These are phyloP conservation scores for Angomonas ambiguus DNA, from an alignment of 208 protist genomes.

Conservation along the genomic window DNA sequence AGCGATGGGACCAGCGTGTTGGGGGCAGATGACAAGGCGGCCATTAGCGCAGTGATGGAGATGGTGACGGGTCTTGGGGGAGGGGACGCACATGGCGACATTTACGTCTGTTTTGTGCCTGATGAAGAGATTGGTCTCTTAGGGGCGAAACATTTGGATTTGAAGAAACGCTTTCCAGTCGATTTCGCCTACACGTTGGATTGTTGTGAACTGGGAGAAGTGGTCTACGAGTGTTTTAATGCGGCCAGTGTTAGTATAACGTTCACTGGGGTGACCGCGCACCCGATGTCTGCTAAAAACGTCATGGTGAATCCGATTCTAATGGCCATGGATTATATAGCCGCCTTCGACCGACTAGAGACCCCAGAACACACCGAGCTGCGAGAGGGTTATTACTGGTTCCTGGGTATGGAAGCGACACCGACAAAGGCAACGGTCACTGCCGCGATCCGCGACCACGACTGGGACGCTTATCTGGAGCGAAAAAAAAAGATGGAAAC, in stretches of 20 bases:
- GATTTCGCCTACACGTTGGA: constrained; percentile 86
- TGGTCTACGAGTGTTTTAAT: constrained; percentile 86
- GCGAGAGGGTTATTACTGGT: constrained; percentile 82
- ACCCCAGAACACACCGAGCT: constrained; percentile 77
- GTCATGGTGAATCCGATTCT: constrained; percentile 83
- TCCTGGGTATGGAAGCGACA: constrained; percentile 55
- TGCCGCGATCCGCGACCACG: constrained; percentile 72
- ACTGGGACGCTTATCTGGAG: constrained; percentile 39
- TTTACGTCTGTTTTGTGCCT: constrained; percentile 79
- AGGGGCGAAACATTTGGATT: constrained; percentile 76
- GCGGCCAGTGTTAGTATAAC: constrained; percentile 48
- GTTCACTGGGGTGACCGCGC: constrained; percentile 71
- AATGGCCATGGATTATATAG: constrained; percentile 79
- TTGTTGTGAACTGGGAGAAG: constrained; percentile 81
- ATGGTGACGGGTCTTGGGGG: constrained; percentile 57
- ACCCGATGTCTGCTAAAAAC: constrained; percentile 86
- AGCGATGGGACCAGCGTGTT: constrained; percentile 86
- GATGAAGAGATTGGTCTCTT: constrained; percentile 85
- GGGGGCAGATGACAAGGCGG: constrained; percentile 85
- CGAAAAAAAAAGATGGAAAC: constrained; percentile 47
- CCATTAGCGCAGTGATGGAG: constrained; percentile 72
- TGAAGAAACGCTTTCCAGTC: constrained; percentile 66
- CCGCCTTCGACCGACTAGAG: constrained; percentile 52
- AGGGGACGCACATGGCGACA: constrained; percentile 52
- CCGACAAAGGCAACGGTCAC: constrained; percentile 37